Conservation (phyloP, 2,329 filamentous ascomycete genomes). For the Exophiala viscosa region DNA sequence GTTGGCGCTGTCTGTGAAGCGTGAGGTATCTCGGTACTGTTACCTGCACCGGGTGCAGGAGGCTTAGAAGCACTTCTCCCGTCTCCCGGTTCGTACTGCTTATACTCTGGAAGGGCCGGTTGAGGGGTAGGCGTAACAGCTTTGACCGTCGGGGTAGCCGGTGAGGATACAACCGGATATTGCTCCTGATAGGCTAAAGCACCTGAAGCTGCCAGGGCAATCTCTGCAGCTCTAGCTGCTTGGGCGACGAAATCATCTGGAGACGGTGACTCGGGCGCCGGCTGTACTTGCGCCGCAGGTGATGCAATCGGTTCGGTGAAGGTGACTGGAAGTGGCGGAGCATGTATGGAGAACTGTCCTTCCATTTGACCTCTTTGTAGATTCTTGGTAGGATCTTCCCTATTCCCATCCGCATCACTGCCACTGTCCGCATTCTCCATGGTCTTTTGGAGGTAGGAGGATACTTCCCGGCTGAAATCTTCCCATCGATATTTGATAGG, state of each 20-base stretch:
- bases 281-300: not conserved
- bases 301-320: slow-evolving; percentile 8
- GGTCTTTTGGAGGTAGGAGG: slow-evolving; percentile 54
- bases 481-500: slow-evolving; percentile 62
- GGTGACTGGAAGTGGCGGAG: slow-evolving; percentile 26
- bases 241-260: slow-evolving; percentile 46
- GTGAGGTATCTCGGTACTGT: slow-evolving; percentile 29
- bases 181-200: slow-evolving; percentile 15
- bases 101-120: not conserved
- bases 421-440: slow-evolving; percentile 11
- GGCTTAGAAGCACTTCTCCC: slow-evolving; percentile 1
- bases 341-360: slow-evolving; percentile 20
- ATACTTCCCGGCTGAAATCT: slow-evolving; percentile 59
- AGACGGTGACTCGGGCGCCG: slow-evolving; percentile 14
- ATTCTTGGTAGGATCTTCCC: slow-evolving; percentile 6
- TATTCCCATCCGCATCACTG: not conserved
- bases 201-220: slow-evolving; percentile 44
- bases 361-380: slow-evolving; percentile 16
- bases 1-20: slow-evolving; percentile 49
- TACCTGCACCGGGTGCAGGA: not conserved
- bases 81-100: slow-evolving; percentile 6
- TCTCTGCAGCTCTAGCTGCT: slow-evolving; percentile 46
- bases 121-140: slow-evolving; percentile 8
- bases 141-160: slow-evolving; percentile 16
- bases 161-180: slow-evolving; percentile 26